A percentile compares a stretch with the other conserved stretches of the same genome.
Conservation (phyloP, 2,329 filamentous ascomycete genomes). For the Nemania sp. region DNA sequence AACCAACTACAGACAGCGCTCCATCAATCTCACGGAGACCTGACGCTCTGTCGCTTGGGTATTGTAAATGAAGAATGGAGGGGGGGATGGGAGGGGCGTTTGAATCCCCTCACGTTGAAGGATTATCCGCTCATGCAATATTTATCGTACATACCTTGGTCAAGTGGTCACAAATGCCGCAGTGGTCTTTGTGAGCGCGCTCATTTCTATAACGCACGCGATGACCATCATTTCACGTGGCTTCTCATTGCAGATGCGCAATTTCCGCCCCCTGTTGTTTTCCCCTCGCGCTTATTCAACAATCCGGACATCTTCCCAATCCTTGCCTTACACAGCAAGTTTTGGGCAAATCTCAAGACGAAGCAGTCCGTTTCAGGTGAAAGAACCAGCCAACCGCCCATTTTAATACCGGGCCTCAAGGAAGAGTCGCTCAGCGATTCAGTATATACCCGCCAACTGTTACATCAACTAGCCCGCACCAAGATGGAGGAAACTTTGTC, state of each 20-base stretch:
- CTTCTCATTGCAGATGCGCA: neutral
- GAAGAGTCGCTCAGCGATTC: too few relatives aligned
- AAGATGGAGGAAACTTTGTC: too few relatives aligned
- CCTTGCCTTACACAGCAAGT: conserved; percentile 1
- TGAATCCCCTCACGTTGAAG: neutral
- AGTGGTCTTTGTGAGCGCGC: neutral
- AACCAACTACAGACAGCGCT: neutral
- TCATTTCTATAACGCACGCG: neutral
- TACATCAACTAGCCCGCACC: too few relatives aligned
- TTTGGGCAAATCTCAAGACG: too few relatives aligned
- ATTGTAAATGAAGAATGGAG: too few relatives aligned
- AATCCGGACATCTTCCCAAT: neutral
- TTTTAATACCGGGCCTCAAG: too few relatives aligned
- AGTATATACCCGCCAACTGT: too few relatives aligned
- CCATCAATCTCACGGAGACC: neutral
- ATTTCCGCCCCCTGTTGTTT: neutral
- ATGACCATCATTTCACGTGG: neutral
- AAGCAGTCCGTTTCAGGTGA: too few relatives aligned
- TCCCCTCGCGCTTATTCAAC: neutral
- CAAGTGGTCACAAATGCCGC: neutral
- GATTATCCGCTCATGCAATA: neutral
- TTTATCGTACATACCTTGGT: neutral
- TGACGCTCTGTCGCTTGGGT: too few relatives aligned
- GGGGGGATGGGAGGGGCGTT: too few relatives aligned
- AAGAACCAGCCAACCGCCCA: too few relatives aligned